phyloP scores from a whole-genome alignment of 345 rosid species.

The Hevea brasiliensis region DNA sequence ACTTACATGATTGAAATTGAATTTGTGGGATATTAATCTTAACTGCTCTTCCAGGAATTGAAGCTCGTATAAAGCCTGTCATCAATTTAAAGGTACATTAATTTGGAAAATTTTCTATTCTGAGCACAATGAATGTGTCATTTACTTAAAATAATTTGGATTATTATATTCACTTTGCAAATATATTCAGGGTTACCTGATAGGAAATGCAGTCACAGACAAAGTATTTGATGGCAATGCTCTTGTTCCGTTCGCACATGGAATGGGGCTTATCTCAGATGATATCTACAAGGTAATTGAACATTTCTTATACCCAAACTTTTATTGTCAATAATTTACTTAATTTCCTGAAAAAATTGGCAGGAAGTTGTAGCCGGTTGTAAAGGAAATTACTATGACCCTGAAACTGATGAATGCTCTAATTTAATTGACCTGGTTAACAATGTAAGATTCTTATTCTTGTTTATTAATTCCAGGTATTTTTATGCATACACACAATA shows the following conservation, averaged over 20 bases:
- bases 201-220: slow-evolving; percentile 41
- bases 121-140: neutral
- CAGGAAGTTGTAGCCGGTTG: slow-evolving; percentile 5
- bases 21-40: neutral
- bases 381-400: slow-evolving; percentile 3
- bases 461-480: neutral
- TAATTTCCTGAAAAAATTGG: neutral
- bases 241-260: slow-evolving; percentile 37
- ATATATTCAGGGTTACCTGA: slow-evolving; percentile 40
- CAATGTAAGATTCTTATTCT: neutral
- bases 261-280: slow-evolving; percentile 46
- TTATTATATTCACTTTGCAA: too few relatives aligned
- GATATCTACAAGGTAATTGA: slow-evolving; percentile 33
- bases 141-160: neutral
- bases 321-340: too few relatives aligned
- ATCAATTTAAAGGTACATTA: slow-evolving; percentile 42
- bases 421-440: neutral
- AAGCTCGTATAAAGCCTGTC: slow-evolving; percentile 23
- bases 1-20: neutral
- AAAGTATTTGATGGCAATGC: slow-evolving; percentile 18
- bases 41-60: slow-evolving; percentile 26
- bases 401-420: neutral
- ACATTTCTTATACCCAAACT: too few relatives aligned
- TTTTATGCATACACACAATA: too few relatives aligned
- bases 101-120: too few relatives aligned